Conservation (phyloP, 768 basidiomycete species). For the Pulveroboletus sp. region DNA sequence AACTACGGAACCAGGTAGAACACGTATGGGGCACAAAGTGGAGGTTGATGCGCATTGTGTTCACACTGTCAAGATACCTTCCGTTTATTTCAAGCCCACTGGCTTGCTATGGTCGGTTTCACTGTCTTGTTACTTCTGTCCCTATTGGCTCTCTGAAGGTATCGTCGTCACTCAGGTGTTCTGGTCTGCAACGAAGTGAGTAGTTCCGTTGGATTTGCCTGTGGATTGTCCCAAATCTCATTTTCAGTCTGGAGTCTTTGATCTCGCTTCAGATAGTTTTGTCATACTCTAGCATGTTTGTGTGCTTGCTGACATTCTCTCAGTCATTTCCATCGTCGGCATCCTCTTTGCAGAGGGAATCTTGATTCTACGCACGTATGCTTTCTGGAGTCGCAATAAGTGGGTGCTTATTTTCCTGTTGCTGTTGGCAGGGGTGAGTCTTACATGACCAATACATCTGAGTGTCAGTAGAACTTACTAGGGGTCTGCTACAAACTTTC, state of each 20-base stretch:
- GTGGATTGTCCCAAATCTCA: background rate
- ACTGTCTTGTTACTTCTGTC: background rate
- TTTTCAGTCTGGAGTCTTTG: slow-evolving; percentile 17
- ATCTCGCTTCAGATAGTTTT: slow-evolving; percentile 12
- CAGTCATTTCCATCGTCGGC: slow-evolving; percentile 10
- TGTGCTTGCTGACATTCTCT: background rate
- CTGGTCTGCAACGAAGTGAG: slow-evolving; percentile 4
- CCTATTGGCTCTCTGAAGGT: background rate
- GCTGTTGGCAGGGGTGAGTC: slow-evolving; percentile 14
- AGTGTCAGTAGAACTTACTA: too few relatives aligned
- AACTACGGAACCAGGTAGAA: slow-evolving; percentile 12
- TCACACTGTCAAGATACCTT: slow-evolving; percentile 26
- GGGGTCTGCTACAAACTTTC: background rate
- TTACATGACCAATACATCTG: background rate
- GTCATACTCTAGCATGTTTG: background rate
- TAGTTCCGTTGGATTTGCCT: background rate
- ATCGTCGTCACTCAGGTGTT: slow-evolving; percentile 3
- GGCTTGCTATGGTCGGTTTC: slow-evolving; percentile 14
- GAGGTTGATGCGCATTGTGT: slow-evolving; percentile 18
- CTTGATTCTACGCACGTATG: slow-evolving; percentile 26
- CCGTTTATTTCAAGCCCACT: slow-evolving; percentile 14
- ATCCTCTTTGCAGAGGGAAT: slow-evolving; percentile 11
- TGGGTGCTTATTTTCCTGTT: slow-evolving; percentile 15
- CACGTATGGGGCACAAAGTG: slow-evolving; percentile 23
- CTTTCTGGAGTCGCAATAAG: slow-evolving; percentile 18